Evolutionary conservation across 129 eudicot genomes (phyloP).

Genomic region (Lactuca saligna): DNA sequence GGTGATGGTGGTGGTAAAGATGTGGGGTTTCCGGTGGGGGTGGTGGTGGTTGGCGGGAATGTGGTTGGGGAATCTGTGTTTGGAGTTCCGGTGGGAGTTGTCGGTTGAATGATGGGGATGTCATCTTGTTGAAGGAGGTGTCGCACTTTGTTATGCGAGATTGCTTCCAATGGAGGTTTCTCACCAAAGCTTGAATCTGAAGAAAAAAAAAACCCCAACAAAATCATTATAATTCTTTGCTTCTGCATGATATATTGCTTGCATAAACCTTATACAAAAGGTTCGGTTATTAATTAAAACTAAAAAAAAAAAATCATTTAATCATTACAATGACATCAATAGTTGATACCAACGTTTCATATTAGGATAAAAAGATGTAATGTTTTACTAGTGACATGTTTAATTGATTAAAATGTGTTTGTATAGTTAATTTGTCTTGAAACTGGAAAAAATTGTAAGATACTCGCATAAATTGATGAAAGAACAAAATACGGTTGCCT

Average conservation of each 20-base stretch:
- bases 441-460: not conserved
- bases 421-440: not conserved
- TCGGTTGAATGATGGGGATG: conserved; percentile 76
- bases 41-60: conserved; percentile 45
- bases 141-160: conserved; percentile 28
- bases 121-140: conserved; percentile 42
- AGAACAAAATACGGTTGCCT: not conserved
- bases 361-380: no score
- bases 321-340: not conserved
- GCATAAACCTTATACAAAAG: not conserved
- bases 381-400: not conserved
- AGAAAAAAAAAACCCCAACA: conserved; percentile 8
- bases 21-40: conserved; percentile 57
- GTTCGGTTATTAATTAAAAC: not conserved
- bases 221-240: conserved; percentile 33
- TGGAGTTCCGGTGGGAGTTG: conserved; percentile 45
- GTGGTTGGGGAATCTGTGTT: conserved; percentile 23
- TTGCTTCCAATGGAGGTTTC: conserved; percentile 43
- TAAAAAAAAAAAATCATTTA: not conserved
- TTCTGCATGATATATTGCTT: not conserved
- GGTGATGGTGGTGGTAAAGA: conserved; percentile 53
- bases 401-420: no score
- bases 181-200: conserved; percentile 57
- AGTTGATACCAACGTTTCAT: not conserved
- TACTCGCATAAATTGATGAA: not conserved